phyloP scores from a whole-genome alignment of 2,329 filamentous ascomycete species.

The Rutstroemia sp. region DNA sequence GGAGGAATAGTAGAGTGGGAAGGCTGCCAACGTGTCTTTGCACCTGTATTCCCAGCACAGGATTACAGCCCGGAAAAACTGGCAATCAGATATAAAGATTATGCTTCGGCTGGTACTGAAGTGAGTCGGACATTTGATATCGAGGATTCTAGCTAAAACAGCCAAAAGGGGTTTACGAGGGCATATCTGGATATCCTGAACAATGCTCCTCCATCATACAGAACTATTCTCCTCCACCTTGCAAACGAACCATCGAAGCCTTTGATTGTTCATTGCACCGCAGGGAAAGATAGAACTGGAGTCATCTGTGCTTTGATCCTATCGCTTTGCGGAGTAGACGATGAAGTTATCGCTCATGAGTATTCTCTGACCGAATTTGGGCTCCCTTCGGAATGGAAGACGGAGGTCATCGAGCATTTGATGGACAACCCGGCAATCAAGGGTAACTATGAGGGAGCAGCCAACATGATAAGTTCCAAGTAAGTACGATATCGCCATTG shows the following conservation, averaged over 20 bases:
- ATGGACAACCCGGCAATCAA: constrained; percentile 43
- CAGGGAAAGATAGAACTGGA: constrained; percentile 72
- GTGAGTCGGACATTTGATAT: neutral
- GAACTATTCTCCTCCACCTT: constrained; percentile 40
- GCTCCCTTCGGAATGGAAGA: constrained; percentile 42
- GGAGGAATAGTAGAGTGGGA: constrained; percentile 39
- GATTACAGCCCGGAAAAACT: constrained; percentile 58
- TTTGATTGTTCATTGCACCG: constrained; percentile 65
- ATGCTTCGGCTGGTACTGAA: constrained; percentile 41
- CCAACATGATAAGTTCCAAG: constrained; percentile 37
- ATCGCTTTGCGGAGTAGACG: constrained; percentile 52
- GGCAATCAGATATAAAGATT: constrained; percentile 52
- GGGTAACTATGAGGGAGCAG: constrained; percentile 31
- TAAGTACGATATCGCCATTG: constrained; percentile 13
- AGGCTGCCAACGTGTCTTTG: constrained; percentile 48
- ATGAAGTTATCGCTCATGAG: constrained; percentile 55
- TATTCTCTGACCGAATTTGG: constrained; percentile 62
- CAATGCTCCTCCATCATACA: constrained; percentile 45
- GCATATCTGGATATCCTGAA: constrained; percentile 57
- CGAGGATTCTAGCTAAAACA: constrained; percentile 2
- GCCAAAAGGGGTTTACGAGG: constrained; percentile 48
- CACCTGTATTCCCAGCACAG: constrained; percentile 55
- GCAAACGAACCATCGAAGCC: constrained; percentile 36
- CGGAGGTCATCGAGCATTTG: constrained; percentile 43
- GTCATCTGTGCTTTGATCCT: constrained; percentile 61